Evolutionary conservation across 176 grass and related monocot species (phyloP).

Genomic region (Musa troglodytarum): DNA sequence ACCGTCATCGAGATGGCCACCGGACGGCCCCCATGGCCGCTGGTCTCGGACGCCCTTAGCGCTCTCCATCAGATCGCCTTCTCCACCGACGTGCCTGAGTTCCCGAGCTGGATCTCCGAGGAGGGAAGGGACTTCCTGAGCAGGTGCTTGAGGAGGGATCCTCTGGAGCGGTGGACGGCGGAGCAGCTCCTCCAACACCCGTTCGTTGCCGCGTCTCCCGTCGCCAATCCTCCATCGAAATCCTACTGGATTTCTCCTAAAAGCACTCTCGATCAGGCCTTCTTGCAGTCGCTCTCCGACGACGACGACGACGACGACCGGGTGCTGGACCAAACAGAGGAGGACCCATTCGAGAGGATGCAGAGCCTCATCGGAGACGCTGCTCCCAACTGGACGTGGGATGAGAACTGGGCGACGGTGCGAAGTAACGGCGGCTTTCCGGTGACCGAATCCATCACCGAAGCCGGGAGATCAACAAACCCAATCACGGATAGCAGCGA

Average conservation of each 20-base stretch:
- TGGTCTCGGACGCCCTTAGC: background rate
- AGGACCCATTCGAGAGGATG: constrained; percentile 2
- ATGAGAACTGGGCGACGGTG: constrained; percentile 5
- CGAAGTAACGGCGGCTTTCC: constrained; percentile 3
- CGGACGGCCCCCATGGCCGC: background rate
- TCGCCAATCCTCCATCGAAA: background rate
- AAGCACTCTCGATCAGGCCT: constrained; percentile 16
- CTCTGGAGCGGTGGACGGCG: constrained; percentile 9
- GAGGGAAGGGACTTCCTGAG: constrained; percentile 7
- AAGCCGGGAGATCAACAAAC: too few species aligned
- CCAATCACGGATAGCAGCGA: too few species aligned
- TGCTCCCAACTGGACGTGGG: constrained; percentile 8
- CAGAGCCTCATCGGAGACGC: background rate
- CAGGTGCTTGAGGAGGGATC: constrained; percentile 4
- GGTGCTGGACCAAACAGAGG: background rate
- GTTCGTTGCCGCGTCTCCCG: background rate
- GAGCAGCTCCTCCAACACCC: constrained; percentile 5
- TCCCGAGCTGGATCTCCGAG: background rate
- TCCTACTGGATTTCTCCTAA: background rate
- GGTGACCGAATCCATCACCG: background rate
- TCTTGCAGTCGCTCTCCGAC: constrained; percentile 9
- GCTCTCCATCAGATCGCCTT: constrained; percentile 14
- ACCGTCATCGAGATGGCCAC: constrained; percentile 15
- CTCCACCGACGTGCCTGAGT: constrained; percentile 2
- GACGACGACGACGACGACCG: background rate